phyloP scores from a whole-genome alignment of 1,284 basidiomycete genomes.

The Cutaneotrichosporon sp. region DNA sequence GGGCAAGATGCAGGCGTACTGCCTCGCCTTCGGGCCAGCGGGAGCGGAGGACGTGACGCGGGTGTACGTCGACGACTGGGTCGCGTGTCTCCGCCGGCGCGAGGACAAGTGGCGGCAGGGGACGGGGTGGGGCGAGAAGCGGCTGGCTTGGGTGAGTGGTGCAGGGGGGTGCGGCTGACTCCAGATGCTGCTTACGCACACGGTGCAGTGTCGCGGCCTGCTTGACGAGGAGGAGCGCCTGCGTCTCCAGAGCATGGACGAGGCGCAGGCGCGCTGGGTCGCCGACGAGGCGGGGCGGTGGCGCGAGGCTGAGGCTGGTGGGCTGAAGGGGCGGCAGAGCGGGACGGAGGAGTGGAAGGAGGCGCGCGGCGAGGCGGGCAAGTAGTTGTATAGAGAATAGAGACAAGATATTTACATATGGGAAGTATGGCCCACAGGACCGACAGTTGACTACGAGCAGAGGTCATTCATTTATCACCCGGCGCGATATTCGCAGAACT shows the following conservation, averaged over 20 bases:
- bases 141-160: slow-evolving; percentile 46
- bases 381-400: slow-evolving; percentile 2
- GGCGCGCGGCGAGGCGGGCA: slow-evolving; percentile 45
- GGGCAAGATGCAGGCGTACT: slow-evolving; percentile 57
- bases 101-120: slow-evolving; percentile 9
- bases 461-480: too few relatives aligned
- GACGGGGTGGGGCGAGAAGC: slow-evolving; percentile 39
- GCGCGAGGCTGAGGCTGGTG: slow-evolving; percentile 33
- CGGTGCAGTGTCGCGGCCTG: slow-evolving; percentile 21
- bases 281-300: slow-evolving; percentile 35
- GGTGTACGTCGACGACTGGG: slow-evolving; percentile 53
- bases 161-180: slow-evolving; percentile 9
- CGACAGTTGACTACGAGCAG: too few relatives aligned
- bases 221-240: slow-evolving; percentile 22
- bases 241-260: slow-evolving; percentile 43
- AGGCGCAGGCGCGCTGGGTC: slow-evolving; percentile 42
- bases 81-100: slow-evolving; percentile 30
- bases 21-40: slow-evolving; percentile 52
- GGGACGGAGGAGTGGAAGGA: slow-evolving; percentile 56
- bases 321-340: slow-evolving; percentile 48
- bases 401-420: too few relatives aligned
- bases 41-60: slow-evolving; percentile 56
- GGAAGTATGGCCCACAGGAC: too few relatives aligned
- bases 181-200: slow-evolving; percentile 33
- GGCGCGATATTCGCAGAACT: too few relatives aligned